Evolutionary conservation across 306 rosid species (phyloP), one percentile per base, ranked within the genome.

Genomic region (Quillaja saponaria): DNA sequence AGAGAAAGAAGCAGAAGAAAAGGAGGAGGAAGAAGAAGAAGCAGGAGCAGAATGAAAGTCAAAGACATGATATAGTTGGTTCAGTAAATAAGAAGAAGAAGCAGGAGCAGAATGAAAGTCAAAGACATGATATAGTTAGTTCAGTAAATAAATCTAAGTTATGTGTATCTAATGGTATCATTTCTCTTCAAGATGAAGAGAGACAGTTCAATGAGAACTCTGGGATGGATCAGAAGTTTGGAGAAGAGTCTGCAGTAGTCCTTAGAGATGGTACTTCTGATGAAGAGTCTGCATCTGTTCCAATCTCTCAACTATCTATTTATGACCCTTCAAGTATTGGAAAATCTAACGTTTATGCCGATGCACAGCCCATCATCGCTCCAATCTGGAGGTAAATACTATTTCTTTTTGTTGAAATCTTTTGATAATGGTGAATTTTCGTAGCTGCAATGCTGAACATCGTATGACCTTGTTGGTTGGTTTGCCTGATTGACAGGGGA

Each of bases 341-440:
- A 6, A 34, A 52, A 49, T 58, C 34, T 39, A 56, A 19, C 60
- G 19, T 2, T 66, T 21, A 46, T 53, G 68, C 55, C 49, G 60
- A 58, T 45, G 85, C 92, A 40, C 82, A 71, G 65, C 98, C 98
- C 66, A 57, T 82, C 44, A 53, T 61, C 12, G 72, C 82, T 21
- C 92, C 90, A 49, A 69, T 73, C 40, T 91, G 96, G 98, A 79
- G 87, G 98, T 88, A 64, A 40, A 37, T 40, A 45, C 13, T 31
- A 15, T 62, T 8, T 49, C 55, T 49, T 61, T 15, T 42, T 34
- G 19, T 41, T 9, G 28, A 50, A 25, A 1, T 39, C 2, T 3
- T 57, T 78, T 80, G 21, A 19, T 48, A 55, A 55, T 63, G 33
- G 38, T 61, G 48, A 55, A 48, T 33, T 61, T 11, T 49, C 10